These are phyloP conservation scores for Radiomyces spectabilis DNA, from an alignment of 192 early-diverging fungal species.

Conservation along the genomic window DNA sequence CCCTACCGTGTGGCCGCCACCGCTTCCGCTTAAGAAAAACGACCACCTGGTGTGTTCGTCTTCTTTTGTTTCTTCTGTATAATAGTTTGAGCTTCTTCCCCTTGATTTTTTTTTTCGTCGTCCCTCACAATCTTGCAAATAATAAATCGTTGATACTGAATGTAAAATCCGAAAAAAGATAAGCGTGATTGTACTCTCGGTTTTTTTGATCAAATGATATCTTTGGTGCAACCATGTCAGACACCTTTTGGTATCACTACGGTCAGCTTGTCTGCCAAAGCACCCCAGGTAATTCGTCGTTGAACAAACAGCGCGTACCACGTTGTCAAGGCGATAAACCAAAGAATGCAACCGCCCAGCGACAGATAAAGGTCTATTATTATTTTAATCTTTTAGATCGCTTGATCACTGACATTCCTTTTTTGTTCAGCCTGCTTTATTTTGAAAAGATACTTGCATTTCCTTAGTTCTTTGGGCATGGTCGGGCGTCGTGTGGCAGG, in stretches of 20 bases:
- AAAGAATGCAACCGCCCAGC: constrained; percentile 35
- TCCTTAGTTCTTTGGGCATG: constrained; percentile 34
- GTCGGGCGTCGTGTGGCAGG: constrained; percentile 21
- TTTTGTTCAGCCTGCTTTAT: neutral
- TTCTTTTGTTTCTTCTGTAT: too few relatives aligned
- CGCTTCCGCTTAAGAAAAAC: too few relatives aligned
- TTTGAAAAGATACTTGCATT: constrained; percentile 35
- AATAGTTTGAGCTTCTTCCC: too few relatives aligned
- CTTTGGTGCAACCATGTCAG: constrained; percentile 11
- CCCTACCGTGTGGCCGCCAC: too few relatives aligned
- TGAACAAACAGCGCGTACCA: constrained; percentile 61
- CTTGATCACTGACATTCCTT: neutral
- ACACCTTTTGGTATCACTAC: constrained; percentile 46
- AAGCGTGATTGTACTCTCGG: too few relatives aligned
- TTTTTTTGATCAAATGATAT: too few relatives aligned
- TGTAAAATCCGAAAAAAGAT: too few relatives aligned
- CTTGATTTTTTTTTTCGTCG: too few relatives aligned
- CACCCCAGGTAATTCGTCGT: constrained; percentile 52
- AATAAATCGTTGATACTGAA: too few relatives aligned
- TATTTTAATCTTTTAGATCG: neutral
- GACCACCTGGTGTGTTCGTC: too few relatives aligned
- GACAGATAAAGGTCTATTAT: constrained; percentile 50
- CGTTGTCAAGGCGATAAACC: constrained; percentile 37
- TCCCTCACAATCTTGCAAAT: too few relatives aligned
- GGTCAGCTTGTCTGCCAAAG: constrained; percentile 41